These are phyloP conservation scores for Gremmenia infestans DNA, from an alignment of 2,329 filamentous ascomycete genomes.

Conservation along the genomic window DNA sequence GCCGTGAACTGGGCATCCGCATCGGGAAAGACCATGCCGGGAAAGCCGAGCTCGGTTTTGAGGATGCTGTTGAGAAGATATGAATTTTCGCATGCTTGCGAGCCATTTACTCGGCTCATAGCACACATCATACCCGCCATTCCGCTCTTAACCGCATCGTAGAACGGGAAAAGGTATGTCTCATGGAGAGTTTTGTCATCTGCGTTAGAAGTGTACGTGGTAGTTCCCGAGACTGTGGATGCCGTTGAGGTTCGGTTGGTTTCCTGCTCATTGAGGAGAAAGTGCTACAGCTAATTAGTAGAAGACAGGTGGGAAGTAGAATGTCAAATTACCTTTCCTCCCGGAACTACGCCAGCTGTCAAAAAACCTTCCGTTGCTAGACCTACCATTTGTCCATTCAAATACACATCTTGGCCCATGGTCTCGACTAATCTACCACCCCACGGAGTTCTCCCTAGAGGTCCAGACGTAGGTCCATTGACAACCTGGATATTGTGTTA, in stretches of 20 bases:
- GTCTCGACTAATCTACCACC: conserved; percentile 49
- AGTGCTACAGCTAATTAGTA: conserved; percentile 54
- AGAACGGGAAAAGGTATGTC: conserved; percentile 80
- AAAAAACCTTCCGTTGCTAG: conserved; percentile 61
- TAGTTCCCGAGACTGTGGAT: not conserved
- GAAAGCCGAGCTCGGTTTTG: conserved; percentile 81
- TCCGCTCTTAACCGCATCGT: conserved; percentile 73
- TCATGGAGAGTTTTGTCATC: conserved; percentile 70
- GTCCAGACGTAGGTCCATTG: conserved; percentile 70
- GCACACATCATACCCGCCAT: conserved; percentile 77
- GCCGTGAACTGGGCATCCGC: conserved; percentile 81
- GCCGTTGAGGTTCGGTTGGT: not conserved
- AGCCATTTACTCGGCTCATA: conserved; percentile 68
- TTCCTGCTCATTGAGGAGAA: conserved; percentile 74
- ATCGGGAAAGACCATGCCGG: conserved; percentile 79
- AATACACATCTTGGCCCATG: conserved; percentile 40
- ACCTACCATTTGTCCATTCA: conserved; percentile 45
- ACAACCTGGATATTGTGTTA: conserved; percentile 56
- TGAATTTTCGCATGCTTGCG: conserved; percentile 66
- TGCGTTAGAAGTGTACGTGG: conserved; percentile 47
- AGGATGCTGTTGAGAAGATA: conserved; percentile 75
- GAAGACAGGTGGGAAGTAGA: not conserved
- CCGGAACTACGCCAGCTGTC: conserved; percentile 67
- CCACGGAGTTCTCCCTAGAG: conserved; percentile 47
- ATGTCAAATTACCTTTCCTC: conserved; percentile 40